Evolutionary conservation across 202 grass and related monocot species (phyloP).

Genomic region (Carex arenaria): DNA sequence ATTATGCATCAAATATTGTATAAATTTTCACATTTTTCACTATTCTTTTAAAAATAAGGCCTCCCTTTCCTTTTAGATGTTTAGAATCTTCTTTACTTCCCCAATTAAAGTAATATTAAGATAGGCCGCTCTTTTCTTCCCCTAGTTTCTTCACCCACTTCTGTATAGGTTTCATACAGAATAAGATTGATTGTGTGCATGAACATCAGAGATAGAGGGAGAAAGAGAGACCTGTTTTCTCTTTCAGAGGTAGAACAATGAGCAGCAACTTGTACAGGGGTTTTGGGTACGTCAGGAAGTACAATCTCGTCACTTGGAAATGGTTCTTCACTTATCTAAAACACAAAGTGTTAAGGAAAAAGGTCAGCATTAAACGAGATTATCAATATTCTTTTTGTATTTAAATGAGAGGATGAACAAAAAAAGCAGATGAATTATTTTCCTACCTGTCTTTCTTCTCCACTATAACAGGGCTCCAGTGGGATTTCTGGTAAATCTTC

Average conservation of each 20-base stretch:
- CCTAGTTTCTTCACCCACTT: not conserved
- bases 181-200: not conserved
- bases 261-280: constrained; percentile 40
- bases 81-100: too few species aligned
- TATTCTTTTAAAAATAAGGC: too few species aligned
- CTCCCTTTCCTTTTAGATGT: too few species aligned
- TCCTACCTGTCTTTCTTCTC: constrained; percentile 12
- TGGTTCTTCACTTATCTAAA: constrained; percentile 34
- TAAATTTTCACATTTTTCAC: too few species aligned
- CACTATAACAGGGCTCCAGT: constrained; percentile 11
- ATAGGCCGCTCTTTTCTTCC: not conserved
- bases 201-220: constrained; percentile 18
- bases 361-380: constrained; percentile 16
- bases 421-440: not conserved
- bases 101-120: not conserved
- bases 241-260: constrained; percentile 39
- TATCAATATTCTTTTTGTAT: not conserved
- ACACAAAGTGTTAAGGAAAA: constrained; percentile 17
- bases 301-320: constrained; percentile 45
- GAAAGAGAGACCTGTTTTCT: constrained; percentile 58
- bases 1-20: too few species aligned
- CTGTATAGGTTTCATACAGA: not conserved
- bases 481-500: constrained; percentile 23
- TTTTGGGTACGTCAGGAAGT: constrained; percentile 90
- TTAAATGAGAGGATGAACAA: constrained; percentile 37